These are phyloP conservation scores for Paulownia fortunei DNA, from an alignment of 257 asterid species.

Conservation along the genomic window DNA sequence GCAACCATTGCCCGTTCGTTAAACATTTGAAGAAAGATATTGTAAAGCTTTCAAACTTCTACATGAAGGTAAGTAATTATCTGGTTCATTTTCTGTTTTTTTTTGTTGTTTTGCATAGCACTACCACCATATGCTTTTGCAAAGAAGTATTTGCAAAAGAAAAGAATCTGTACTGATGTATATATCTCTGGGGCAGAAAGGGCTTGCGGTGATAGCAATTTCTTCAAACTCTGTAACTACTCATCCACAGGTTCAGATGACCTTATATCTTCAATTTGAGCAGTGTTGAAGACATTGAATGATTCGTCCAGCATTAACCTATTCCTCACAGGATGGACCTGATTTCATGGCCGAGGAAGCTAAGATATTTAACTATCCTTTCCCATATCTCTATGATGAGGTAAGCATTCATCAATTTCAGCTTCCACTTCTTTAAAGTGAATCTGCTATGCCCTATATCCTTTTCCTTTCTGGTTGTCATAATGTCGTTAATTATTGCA, in stretches of 20 bases:
- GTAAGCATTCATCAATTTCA: slow-evolving; percentile 36
- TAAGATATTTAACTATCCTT: slow-evolving; percentile 67
- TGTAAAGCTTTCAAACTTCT: slow-evolving; percentile 80
- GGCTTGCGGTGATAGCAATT: slow-evolving; percentile 87
- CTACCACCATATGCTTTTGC: slow-evolving; percentile 12
- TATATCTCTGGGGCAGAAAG: slow-evolving; percentile 66
- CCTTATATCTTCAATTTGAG: slow-evolving; percentile 39
- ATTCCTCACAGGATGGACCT: slow-evolving; percentile 84
- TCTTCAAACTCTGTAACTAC: slow-evolving; percentile 81
- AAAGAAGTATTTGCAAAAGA: slow-evolving; percentile 16
- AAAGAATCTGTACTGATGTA: not conserved
- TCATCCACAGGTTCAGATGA: slow-evolving; percentile 86
- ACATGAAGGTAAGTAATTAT: slow-evolving; percentile 69
- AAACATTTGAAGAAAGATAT: slow-evolving; percentile 76
- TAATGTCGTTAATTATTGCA: slow-evolving; percentile 11
- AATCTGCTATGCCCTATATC: slow-evolving; percentile 14
- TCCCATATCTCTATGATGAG: slow-evolving; percentile 92
- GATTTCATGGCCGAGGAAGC: slow-evolving; percentile 90
- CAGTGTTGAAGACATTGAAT: slow-evolving; percentile 40
- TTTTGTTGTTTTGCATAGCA: slow-evolving; percentile 22
- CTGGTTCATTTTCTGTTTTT: slow-evolving; percentile 7
- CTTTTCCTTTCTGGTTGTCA: not conserved
- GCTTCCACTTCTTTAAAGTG: slow-evolving; percentile 19
- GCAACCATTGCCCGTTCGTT: slow-evolving; percentile 94
- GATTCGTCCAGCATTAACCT: slow-evolving; percentile 39